A percentile compares a stretch with the other conserved stretches of the same genome.
These are phyloP conservation scores for Dioscorea zingiberensis DNA, from an alignment of 106 monocot species.

Conservation along the genomic window DNA sequence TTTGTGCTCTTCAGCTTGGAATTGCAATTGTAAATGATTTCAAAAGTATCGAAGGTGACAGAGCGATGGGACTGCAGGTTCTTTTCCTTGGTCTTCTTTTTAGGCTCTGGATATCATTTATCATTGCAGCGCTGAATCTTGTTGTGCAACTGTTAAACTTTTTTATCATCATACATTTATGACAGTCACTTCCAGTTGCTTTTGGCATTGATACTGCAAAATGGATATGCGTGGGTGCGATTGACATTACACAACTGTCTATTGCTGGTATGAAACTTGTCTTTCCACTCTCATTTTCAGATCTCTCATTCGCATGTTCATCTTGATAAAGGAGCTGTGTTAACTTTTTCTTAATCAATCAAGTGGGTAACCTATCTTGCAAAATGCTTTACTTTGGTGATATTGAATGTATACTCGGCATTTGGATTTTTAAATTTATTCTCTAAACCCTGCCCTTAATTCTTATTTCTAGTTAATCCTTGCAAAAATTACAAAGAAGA, in stretches of 20 bases:
- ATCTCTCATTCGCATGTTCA: no score
- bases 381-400: no score
- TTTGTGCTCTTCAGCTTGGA: constrained; percentile 49
- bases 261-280: constrained; percentile 57
- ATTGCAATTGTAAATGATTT: constrained; percentile 97
- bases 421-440: no score
- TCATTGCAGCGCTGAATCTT: neutral
- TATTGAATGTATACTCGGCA: no score
- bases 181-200: constrained; percentile 91
- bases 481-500: no score
- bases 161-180: constrained; percentile 6
- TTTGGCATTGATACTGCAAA: constrained; percentile 88
- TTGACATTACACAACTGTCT: constrained; percentile 92
- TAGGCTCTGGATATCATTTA: neutral
- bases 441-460: no score
- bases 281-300: neutral
- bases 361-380: no score
- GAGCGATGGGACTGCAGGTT: constrained; percentile 80
- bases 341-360: no score
- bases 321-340: no score
- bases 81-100: constrained; percentile 3
- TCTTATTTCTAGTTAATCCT: no score
- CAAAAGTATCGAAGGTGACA: constrained; percentile 96
- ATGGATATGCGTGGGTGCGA: constrained; percentile 96
- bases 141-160: neutral